These are phyloP conservation scores for Alternaria solani DNA, from an alignment of 2,329 filamentous ascomycete genomes.

Conservation along the genomic window DNA sequence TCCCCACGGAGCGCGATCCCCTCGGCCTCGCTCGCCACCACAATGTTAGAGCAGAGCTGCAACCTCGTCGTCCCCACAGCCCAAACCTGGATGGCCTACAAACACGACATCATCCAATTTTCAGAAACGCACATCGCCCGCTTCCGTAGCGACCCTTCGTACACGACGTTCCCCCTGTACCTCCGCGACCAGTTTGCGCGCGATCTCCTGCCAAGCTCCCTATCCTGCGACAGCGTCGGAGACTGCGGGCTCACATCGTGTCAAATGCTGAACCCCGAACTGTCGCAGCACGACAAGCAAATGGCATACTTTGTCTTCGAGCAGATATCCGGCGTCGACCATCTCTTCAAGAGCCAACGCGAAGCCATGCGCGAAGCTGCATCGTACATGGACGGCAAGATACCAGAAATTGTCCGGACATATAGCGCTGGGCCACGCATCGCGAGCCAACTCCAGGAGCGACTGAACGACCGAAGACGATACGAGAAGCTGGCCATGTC, in stretches of 20 bases:
- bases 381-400: not conserved
- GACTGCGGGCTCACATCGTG: not conserved
- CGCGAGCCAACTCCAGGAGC: not conserved
- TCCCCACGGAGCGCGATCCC: not conserved
- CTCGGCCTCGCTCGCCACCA: no score
- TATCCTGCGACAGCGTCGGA: constrained; percentile 9
- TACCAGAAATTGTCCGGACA: not conserved
- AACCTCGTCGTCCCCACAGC: not conserved
- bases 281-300: constrained; percentile 5
- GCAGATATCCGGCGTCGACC: constrained; percentile 5
- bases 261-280: not conserved
- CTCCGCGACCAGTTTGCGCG: constrained; percentile 3
- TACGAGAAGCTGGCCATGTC: not conserved
- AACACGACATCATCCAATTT: not conserved
- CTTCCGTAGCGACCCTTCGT: not conserved
- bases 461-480: not conserved
- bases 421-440: not conserved
- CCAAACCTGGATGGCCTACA: not conserved
- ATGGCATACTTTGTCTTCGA: constrained; percentile 16
- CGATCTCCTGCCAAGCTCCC: not conserved
- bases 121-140: not conserved
- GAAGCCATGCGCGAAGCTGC: not conserved
- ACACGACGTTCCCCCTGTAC: not conserved
- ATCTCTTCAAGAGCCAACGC: not conserved
- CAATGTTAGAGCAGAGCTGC: not conserved